Base-by-base conservation (phyloP, 352 stramenopile species). In the Phytopythium chamaehyphon region DNA sequence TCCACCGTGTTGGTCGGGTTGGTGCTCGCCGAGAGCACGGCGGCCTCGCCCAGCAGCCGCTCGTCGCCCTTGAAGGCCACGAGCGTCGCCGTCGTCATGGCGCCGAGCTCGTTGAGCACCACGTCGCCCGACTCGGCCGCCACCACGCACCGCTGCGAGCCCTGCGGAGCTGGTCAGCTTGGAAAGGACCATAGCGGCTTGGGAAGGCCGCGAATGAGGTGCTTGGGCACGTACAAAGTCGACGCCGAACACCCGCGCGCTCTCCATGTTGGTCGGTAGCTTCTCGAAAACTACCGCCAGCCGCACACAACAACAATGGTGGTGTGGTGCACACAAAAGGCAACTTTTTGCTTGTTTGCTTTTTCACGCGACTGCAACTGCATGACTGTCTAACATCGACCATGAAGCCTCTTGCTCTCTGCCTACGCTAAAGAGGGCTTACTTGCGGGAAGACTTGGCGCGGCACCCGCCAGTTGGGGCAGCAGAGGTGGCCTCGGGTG, bases 31-130 rank as follows among this genome's bases (percentile, higher is more conserved):
- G 86, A 85, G 37, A 89, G 69, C 54, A 96, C 83, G n/a, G 83
- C 86, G 6, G 81, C 68, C 57, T 96, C 86, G 39, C 88, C 88
- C 24, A 96, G 62, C 16, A 94, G 74, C 1, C 86, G 71, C 66
- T 96, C 84, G 46, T 90, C 71, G 47, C 77, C 76, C 51, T 92
- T 95, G 54, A 96, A 96, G n/a, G 84, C 83, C 51, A 96, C 82
- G 18, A 95, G 64, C 31, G 80, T 90, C 24, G 86, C 83, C 3
- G 83, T 93, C 28, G 84, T 93, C 76, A 95, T 91, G 40, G 70
- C 76, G 36, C 88, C 88, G 9, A 96, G 79, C 63, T 96, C 86
- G 50, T 95, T 96, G 33, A 93, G 78, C 61, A 95, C 77, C 26
- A 95, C 83, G 36, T 94, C 86, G 45, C 84, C 84, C 2, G 65